phyloP scores from a whole-genome alignment of 208 protist species.

The Acanthamoeba lugdunensis region DNA sequence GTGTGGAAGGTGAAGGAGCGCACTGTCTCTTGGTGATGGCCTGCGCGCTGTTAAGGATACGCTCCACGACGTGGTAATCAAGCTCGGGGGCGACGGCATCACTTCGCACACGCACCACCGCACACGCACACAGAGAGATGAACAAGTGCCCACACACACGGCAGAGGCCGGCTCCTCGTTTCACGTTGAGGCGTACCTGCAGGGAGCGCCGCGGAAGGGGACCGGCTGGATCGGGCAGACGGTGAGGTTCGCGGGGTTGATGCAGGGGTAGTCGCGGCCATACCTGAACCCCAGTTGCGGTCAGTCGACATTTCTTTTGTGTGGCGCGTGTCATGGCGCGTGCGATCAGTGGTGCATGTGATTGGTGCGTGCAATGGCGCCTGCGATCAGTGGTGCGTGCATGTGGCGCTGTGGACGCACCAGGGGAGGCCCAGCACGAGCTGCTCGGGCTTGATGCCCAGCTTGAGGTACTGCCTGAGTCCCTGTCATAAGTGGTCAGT shows the following conservation, averaged over 20 bases:
- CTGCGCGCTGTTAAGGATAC: neutral
- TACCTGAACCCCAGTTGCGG: neutral
- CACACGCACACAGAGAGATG: neutral
- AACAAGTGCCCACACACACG: neutral
- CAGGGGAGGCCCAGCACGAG: conserved; percentile 62
- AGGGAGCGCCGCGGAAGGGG: conserved; percentile 68
- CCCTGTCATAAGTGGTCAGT: neutral
- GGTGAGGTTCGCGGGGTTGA: conserved; percentile 51
- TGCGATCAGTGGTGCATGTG: neutral
- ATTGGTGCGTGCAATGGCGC: no score
- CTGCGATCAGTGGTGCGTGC: neutral
- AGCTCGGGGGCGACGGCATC: conserved; percentile 58
- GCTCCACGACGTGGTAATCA: neutral
- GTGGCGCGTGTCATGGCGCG: no score
- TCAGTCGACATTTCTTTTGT: neutral
- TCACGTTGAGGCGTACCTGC: neutral
- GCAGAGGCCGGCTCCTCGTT: neutral
- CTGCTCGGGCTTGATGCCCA: conserved; percentile 50
- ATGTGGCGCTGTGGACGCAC: neutral
- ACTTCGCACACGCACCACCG: neutral
- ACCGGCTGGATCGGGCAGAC: conserved; percentile 64
- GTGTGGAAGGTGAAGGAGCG: no score
- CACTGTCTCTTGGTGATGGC: conserved; percentile 17
- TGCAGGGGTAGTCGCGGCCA: conserved; percentile 70
- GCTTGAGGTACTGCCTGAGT: neutral